phyloP scores from a whole-genome alignment of 768 basidiomycete genomes.

The Pulveroboletus sp. region DNA sequence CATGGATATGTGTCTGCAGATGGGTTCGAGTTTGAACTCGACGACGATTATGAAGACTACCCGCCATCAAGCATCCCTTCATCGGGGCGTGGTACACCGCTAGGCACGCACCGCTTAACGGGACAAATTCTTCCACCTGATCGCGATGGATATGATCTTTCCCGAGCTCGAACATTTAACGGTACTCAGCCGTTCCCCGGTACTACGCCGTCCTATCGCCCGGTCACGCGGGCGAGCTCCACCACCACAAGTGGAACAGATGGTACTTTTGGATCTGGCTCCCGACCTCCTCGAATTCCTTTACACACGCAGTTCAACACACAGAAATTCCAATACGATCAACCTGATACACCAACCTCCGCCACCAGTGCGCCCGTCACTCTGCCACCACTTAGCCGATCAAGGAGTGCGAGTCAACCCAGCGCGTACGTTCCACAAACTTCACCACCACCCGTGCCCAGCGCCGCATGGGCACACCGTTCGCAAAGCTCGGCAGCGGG shows the following conservation, averaged over 20 bases:
- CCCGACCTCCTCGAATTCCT: constrained; percentile 40
- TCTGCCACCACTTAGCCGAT: constrained; percentile 48
- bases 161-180: constrained; percentile 64
- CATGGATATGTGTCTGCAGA: constrained; percentile 52
- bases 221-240: constrained; percentile 48
- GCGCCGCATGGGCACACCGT: constrained; percentile 48
- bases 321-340: constrained; percentile 58
- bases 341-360: constrained; percentile 37
- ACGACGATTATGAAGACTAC: constrained; percentile 79
- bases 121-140: constrained; percentile 60
- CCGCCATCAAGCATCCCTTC: constrained; percentile 44
- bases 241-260: constrained; percentile 46
- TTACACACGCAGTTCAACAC: constrained; percentile 73
- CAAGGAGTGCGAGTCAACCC: constrained; percentile 80
- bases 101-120: constrained; percentile 55
- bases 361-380: constrained; percentile 15
- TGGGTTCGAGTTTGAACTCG: constrained; percentile 70
- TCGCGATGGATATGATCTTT: constrained; percentile 54
- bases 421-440: constrained; percentile 59
- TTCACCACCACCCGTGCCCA: constrained; percentile 52
- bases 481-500: constrained; percentile 38
- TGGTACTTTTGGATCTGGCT: constrained; percentile 30
- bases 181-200: constrained; percentile 36
- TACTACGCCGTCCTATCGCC: constrained; percentile 33
- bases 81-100: constrained; percentile 75